A percentile compares a stretch with the other conserved stretches of the same genome.
Evolutionary conservation across 495 filamentous ascomycete species (phyloP).

Genomic region (Tuber brumale): DNA sequence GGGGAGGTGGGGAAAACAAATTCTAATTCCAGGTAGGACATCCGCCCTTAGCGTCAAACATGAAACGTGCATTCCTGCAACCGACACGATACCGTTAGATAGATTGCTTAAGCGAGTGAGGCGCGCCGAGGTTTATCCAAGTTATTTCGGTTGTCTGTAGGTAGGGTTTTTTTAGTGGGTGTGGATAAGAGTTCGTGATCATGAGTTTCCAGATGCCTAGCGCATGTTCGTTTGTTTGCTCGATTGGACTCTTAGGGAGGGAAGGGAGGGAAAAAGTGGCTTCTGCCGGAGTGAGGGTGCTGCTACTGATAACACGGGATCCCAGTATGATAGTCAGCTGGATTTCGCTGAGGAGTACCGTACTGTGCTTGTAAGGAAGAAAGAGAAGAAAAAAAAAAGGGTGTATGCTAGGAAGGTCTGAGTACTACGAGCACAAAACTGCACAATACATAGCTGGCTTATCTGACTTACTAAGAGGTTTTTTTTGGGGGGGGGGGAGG

Average conservation of each 20-base stretch:
- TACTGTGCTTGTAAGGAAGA: too few species aligned
- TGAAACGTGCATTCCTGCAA: not conserved
- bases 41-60: not conserved
- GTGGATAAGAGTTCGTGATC: not conserved
- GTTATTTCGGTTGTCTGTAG: not conserved
- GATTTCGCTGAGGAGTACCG: not conserved
- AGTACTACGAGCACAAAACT: not conserved
- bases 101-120: not conserved
- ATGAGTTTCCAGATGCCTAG: not conserved
- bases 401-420: not conserved
- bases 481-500: not conserved
- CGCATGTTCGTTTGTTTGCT: not conserved
- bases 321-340: not conserved
- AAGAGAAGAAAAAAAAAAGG: not conserved
- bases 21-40: not conserved
- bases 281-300: not conserved
- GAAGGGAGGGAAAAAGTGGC: not conserved
- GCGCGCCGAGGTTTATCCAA: not conserved
- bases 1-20: not conserved
- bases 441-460: not conserved
- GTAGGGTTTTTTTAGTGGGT: not conserved
- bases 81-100: not conserved
- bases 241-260: not conserved
- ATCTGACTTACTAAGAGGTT: not conserved
- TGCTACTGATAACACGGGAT: not conserved